phyloP scores from a whole-genome alignment of 1,284 basidiomycete species.

The Malassezia globosa region DNA sequence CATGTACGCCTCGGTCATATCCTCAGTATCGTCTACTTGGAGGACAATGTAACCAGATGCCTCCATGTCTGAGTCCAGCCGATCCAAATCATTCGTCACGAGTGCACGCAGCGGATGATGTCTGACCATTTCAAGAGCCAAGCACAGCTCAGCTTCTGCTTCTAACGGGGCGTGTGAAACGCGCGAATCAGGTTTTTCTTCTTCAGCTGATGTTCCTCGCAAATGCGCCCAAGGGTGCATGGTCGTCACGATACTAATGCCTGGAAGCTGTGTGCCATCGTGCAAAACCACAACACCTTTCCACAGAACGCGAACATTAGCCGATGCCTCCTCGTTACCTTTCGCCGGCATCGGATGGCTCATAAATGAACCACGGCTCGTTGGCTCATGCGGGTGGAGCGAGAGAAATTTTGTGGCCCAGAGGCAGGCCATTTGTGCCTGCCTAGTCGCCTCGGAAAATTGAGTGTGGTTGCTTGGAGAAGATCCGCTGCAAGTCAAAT shows the following conservation, averaged over 20 bases:
- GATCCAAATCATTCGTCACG: not conserved
- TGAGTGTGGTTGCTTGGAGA: too few relatives aligned
- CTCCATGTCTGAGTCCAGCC: not conserved
- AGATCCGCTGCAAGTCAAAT: too few relatives aligned
- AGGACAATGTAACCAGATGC: slow-evolving; percentile 19
- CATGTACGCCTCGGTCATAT: slow-evolving; percentile 34
- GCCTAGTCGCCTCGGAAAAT: too few relatives aligned
- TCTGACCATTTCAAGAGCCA: slow-evolving; percentile 42
- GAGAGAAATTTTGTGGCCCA: too few relatives aligned
- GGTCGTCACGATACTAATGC: slow-evolving; percentile 34
- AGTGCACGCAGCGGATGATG: slow-evolving; percentile 25
- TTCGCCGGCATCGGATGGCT: too few relatives aligned
- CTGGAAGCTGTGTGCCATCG: slow-evolving; percentile 35
- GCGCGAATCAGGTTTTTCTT: not conserved
- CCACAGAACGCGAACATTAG: slow-evolving; percentile 26
- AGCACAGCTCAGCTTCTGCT: slow-evolving; percentile 35
- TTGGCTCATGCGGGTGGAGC: too few relatives aligned
- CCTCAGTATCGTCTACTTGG: slow-evolving; percentile 20
- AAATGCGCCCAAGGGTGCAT: slow-evolving; percentile 25
- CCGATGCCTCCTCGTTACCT: too few relatives aligned
- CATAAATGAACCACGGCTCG: too few relatives aligned
- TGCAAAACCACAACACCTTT: slow-evolving; percentile 29
- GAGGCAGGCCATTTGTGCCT: too few relatives aligned
- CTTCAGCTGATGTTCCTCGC: not conserved
- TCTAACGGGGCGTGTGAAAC: not conserved